Base-by-base conservation (phyloP, 495 filamentous ascomycete genomes). In the Parachaetomium inaequale region DNA sequence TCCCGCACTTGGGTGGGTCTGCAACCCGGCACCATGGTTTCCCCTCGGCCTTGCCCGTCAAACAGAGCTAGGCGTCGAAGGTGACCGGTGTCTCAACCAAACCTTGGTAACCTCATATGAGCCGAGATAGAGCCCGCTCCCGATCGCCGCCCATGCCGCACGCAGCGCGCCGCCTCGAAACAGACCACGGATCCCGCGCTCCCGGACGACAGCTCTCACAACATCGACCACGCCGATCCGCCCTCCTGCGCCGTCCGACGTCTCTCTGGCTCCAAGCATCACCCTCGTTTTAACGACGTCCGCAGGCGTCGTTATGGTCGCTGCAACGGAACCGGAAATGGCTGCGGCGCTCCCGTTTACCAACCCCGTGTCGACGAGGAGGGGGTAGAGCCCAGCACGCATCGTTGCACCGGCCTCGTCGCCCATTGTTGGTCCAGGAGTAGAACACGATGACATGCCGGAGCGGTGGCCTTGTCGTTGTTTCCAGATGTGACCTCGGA, bases 201-300 rank as follows among this genome's bases (percentile, higher is more conserved):
- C 79, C 1, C 64, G 65, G 58, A 85, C 69, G 6, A 96, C 81
- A 59, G 87, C 79, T 53, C 74, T 80, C 17, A 85, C 86, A 40
- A 93, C 83, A 40, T 76, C 76, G 45, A 85, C 65, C 1, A 80
- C 80, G 65, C 70, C 75, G 59, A n/a, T 56, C 62, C 38, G 57
- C 62, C 12, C 15, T 1, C 14, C n/a, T 6, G 28, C 0, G 19
- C 15, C 26, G 23, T 66, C 59, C 1, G n/a, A n/a, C n/a, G n/a
- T n/a, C n/a, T n/a, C n/a, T n/a, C 72, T 78, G 21, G 81, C 84
- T 40, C 78, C 70, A 26, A 87, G 79, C 88, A 83, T 94, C 62
- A 94, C 84, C 55, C 88, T 75, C 57, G 91, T 94, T 77, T 94
- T 94, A 2, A 93, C 83, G 17, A 93, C 89, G 72, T 94, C 91